Conservation (phyloP, 768 basidiomycete genomes). For the Suillus cothurnatus region DNA sequence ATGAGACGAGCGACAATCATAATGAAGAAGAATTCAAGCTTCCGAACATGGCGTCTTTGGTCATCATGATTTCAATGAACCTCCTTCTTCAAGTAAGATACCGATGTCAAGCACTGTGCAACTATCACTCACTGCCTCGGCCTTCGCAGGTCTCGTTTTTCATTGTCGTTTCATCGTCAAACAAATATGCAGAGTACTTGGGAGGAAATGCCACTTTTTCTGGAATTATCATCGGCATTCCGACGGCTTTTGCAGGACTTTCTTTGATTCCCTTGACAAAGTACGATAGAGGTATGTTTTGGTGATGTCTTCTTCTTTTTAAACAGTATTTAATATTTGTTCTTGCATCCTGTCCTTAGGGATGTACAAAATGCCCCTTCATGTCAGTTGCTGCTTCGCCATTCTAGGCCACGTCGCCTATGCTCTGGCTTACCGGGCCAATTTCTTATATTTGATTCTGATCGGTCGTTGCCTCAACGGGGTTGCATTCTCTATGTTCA, state of each 20-base stretch:
- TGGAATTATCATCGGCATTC: constrained; percentile 67
- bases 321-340: not conserved
- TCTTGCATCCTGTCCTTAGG: constrained; percentile 33
- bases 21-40: constrained; percentile 43
- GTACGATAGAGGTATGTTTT: constrained; percentile 52
- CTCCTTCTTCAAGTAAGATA: constrained; percentile 45
- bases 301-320: not conserved
- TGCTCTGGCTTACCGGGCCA: constrained; percentile 57
- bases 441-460: constrained; percentile 69
- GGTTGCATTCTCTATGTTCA: constrained; percentile 60
- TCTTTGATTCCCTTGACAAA: constrained; percentile 56
- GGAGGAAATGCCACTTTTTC: constrained; percentile 74
- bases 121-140: not conserved
- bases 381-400: constrained; percentile 53
- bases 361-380: constrained; percentile 55
- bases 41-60: constrained; percentile 48
- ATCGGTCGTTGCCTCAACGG: constrained; percentile 70
- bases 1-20: not conserved
- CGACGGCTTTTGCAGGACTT: constrained; percentile 62
- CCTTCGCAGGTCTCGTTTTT: constrained; percentile 61
- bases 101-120: not conserved
- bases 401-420: constrained; percentile 62
- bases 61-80: constrained; percentile 47
- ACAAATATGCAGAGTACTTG: constrained; percentile 59
- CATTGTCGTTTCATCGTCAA: constrained; percentile 68